phyloP scores from a whole-genome alignment of 352 stramenopile genomes.

The Globisporangium cylindrosporum region DNA sequence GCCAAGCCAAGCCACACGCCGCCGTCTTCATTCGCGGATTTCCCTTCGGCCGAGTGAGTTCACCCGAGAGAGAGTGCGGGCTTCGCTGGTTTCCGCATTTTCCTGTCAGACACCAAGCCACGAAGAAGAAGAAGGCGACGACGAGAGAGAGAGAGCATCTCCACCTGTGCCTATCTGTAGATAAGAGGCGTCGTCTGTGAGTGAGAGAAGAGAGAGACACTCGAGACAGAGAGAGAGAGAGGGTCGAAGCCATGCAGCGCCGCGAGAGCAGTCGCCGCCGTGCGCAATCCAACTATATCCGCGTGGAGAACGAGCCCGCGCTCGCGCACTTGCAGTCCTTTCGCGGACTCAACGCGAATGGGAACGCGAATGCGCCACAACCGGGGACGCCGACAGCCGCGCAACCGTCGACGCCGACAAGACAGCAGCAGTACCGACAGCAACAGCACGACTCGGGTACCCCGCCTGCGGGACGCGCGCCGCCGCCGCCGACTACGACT shows the following conservation, averaged over 20 bases:
- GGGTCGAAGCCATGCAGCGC: conserved; percentile 14
- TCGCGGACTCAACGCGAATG: conserved; percentile 19
- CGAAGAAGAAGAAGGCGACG: neutral
- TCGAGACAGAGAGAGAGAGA: too few species aligned
- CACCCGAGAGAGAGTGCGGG: neutral
- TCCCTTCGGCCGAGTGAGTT: conserved; percentile 3
- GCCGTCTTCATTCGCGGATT: conserved; percentile 14
- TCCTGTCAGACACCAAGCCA: neutral
- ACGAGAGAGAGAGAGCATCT: too few species aligned
- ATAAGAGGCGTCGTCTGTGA: neutral
- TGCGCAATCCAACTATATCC: conserved; percentile 78
- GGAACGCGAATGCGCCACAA: neutral
- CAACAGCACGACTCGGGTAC: conserved; percentile 3
- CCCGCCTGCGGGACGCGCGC: conserved; percentile 9
- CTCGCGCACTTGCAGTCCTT: conserved; percentile 69
- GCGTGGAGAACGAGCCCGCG: conserved; percentile 54
- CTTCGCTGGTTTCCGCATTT: neutral
- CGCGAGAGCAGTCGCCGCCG: conserved; percentile 19
- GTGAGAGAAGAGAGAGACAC: too few species aligned
- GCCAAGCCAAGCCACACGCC: neutral
- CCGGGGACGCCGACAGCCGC: neutral
- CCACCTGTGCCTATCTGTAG: neutral
- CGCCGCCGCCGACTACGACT: conserved; percentile 18
- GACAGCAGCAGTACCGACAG: conserved; percentile 9
- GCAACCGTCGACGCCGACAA: neutral